Percentiles rank a stretch among this genome's conserved stretches.
Conservation (phyloP, 225 moss, liverwort and hornwort genomes). For the Bryum argenteum region DNA sequence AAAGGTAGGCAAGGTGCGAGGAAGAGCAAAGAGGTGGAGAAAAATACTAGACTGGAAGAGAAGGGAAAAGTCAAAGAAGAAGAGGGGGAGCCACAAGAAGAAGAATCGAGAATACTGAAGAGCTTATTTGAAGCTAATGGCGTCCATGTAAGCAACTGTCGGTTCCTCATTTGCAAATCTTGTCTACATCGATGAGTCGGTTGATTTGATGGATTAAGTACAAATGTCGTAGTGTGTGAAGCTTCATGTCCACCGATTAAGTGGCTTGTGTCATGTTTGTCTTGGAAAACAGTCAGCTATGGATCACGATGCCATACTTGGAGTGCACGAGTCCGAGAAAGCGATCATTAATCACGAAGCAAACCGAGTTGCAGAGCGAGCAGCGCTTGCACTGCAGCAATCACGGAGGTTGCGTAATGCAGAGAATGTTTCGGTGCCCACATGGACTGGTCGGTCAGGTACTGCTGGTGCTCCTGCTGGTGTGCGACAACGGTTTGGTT, state of each 20-base stretch:
- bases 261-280: constrained; percentile 18
- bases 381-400: constrained; percentile 76
- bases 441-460: constrained; percentile 95
- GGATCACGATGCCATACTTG: constrained; percentile 97
- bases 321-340: constrained; percentile 78
- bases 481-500: constrained; percentile 75
- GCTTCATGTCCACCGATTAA: constrained; percentile 7
- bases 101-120: constrained; percentile 82
- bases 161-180: background rate
- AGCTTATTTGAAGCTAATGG: constrained; percentile 89
- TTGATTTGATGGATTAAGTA: constrained; percentile 5
- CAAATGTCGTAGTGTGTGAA: background rate
- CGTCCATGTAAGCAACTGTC: constrained; percentile 71
- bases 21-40: constrained; percentile 18
- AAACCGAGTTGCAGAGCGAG: constrained; percentile 79
- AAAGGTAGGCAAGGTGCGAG: constrained; percentile 24
- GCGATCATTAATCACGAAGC: constrained; percentile 80
- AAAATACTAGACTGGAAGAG: constrained; percentile 12
- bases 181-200: constrained; percentile 4
- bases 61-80: constrained; percentile 33
- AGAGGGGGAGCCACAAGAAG: constrained; percentile 64
- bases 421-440: constrained; percentile 80
- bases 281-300: constrained; percentile 75
- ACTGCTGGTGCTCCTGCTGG: constrained; percentile 79
- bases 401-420: constrained; percentile 76